These are phyloP conservation scores for Coccomyxa subellipsoidea DNA, from an alignment of 163 green algal genomes.

Conservation along the genomic window DNA sequence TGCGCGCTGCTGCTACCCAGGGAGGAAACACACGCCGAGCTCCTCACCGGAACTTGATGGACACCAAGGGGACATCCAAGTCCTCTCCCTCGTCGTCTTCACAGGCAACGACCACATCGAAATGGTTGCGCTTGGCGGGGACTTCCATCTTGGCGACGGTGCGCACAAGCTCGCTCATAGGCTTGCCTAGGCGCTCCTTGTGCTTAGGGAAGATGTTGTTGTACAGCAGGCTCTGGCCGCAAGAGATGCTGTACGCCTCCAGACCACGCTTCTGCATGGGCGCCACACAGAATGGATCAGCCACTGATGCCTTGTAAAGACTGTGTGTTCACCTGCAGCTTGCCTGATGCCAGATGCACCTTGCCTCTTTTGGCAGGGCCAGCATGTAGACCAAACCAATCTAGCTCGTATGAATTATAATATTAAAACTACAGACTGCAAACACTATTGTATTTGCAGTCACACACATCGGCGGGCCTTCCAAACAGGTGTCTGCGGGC, in stretches of 20 bases:
- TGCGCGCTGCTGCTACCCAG: no score
- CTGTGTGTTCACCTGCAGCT: no score
- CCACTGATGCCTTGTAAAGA: no score
- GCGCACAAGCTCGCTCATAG: constrained; percentile 76
- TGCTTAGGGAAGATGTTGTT: constrained; percentile 99
- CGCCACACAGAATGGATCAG: background rate
- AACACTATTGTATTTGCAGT: no score
- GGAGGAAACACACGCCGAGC: no score
- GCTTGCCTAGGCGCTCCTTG: constrained; percentile 84
- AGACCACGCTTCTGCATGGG: constrained; percentile 40
- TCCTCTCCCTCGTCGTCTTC: constrained; percentile 93
- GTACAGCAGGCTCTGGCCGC: constrained; percentile 89
- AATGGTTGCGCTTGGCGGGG: constrained; percentile 67
- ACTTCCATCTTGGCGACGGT: constrained; percentile 87
- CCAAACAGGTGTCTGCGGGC: no score
- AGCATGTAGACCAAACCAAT: no score
- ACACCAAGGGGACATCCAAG: constrained; percentile 94
- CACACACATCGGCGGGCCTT: no score
- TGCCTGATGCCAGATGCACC: no score
- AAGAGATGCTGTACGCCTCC: constrained; percentile 89
- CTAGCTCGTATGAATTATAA: no score
- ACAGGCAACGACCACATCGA: constrained; percentile 93
- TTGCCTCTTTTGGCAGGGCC: no score
- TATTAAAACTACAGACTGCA: no score
- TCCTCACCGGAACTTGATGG: constrained; percentile 80